phyloP scores from a whole-genome alignment of 2,329 filamentous ascomycete species.

The Emericellopsis cladophorae region DNA sequence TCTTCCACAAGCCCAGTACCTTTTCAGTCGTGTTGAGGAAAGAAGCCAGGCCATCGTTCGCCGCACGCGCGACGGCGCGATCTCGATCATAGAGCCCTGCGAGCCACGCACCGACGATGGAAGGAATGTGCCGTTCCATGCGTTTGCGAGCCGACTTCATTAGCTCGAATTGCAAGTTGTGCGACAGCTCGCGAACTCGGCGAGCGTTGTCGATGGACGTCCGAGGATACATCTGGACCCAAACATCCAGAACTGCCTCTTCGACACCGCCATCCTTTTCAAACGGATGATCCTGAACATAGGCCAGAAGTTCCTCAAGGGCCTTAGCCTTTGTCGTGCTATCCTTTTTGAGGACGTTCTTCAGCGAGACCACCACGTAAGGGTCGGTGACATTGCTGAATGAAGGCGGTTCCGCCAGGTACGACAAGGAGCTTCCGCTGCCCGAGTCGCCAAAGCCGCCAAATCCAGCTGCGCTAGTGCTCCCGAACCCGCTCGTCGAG shows the following conservation, averaged over 20 bases:
- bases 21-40: constrained; percentile 78
- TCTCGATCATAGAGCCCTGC: constrained; percentile 83
- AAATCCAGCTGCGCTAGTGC: neutral
- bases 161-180: constrained; percentile 55
- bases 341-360: constrained; percentile 87
- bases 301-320: constrained; percentile 67
- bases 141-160: constrained; percentile 60
- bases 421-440: constrained; percentile 52
- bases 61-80: constrained; percentile 60
- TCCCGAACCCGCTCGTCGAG: neutral
- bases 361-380: constrained; percentile 78
- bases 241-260: constrained; percentile 74
- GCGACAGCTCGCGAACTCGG: constrained; percentile 76
- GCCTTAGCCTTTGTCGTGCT: constrained; percentile 84
- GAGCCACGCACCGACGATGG: constrained; percentile 79
- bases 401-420: constrained; percentile 76
- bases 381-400: constrained; percentile 66
- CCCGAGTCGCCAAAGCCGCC: constrained; percentile 4
- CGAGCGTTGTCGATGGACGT: constrained; percentile 82
- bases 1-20: constrained; percentile 60
- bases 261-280: constrained; percentile 53
- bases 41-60: constrained; percentile 59
- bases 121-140: constrained; percentile 67
- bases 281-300: constrained; percentile 42
- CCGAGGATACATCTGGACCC: constrained; percentile 82